These are phyloP conservation scores for Trametes maxima DNA, from an alignment of 768 basidiomycete species.

Conservation along the genomic window DNA sequence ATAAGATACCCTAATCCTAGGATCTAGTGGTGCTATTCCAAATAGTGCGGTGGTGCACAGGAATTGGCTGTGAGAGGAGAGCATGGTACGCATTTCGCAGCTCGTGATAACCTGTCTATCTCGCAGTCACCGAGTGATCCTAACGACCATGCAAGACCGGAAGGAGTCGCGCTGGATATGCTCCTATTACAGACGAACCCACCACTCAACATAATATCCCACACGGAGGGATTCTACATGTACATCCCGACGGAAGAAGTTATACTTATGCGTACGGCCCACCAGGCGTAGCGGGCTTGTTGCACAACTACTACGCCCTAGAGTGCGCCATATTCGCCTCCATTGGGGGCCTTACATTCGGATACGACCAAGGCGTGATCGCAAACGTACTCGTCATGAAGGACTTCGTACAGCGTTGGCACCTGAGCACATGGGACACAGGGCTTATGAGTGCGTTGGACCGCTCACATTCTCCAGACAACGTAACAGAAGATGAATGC, in stretches of 20 bases:
- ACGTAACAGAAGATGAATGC: not conserved
- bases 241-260: constrained; percentile 25
- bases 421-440: constrained; percentile 69
- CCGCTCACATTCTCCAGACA: not conserved
- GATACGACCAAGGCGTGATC: constrained; percentile 86
- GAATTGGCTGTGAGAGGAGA: too few relatives aligned
- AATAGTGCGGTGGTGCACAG: too few relatives aligned
- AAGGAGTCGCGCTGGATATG: constrained; percentile 11
- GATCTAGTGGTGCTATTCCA: too few relatives aligned
- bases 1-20: too few relatives aligned
- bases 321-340: constrained; percentile 75
- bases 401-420: constrained; percentile 71
- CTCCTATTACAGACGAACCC: not conserved
- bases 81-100: too few relatives aligned
- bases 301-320: constrained; percentile 64
- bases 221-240: constrained; percentile 23
- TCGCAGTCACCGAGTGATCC: too few relatives aligned
- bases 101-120: too few relatives aligned
- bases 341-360: constrained; percentile 77
- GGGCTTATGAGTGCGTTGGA: constrained; percentile 70
- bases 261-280: constrained; percentile 79
- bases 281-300: constrained; percentile 62
- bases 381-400: constrained; percentile 85
- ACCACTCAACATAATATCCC: not conserved
- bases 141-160: not conserved